phyloP scores from a whole-genome alignment of 2,329 filamentous ascomycete genomes.

The Fusarium fracticaudum region DNA sequence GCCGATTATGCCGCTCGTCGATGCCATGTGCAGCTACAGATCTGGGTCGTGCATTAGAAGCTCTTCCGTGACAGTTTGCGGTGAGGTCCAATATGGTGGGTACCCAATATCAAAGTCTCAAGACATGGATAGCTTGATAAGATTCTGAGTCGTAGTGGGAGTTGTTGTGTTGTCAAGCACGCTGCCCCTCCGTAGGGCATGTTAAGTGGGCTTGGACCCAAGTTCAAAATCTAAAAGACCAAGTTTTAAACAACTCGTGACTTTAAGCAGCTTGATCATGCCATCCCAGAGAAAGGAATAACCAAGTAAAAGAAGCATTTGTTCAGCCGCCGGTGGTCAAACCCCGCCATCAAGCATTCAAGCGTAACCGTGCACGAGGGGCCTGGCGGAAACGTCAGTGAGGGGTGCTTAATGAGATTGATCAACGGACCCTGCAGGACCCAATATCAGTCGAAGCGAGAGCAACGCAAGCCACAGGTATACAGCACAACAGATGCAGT shows the following conservation, averaged over 20 bases:
- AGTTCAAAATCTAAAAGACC: background rate
- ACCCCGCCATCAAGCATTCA: conserved; percentile 25
- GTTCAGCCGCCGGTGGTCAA: background rate
- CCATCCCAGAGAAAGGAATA: background rate
- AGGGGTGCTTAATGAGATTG: conserved; percentile 34
- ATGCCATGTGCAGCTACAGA: background rate
- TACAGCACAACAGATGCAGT: background rate
- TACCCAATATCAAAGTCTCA: conserved; percentile 24
- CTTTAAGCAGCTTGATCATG: background rate
- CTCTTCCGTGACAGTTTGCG: conserved; percentile 20
- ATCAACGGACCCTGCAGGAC: conserved; percentile 39
- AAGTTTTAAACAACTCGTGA: conserved; percentile 8
- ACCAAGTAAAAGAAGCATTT: background rate
- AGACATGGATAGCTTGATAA: conserved; percentile 10
- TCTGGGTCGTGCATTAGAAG: conserved; percentile 11
- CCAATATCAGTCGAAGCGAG: conserved; percentile 12
- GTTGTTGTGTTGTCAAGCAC: conserved; percentile 4
- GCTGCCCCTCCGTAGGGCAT: conserved; percentile 2
- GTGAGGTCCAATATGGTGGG: conserved; percentile 22
- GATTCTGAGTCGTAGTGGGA: conserved; percentile 8
- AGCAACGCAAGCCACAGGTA: conserved; percentile 18
- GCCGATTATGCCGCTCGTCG: background rate
- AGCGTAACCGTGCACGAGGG: conserved; percentile 30
- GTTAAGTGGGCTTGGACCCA: background rate
- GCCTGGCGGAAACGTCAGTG: conserved; percentile 12